Percentiles rank a stretch among this genome's conserved stretches.
phyloP scores from a whole-genome alignment of 1,284 basidiomycete species.

The Puccinia hordei region DNA sequence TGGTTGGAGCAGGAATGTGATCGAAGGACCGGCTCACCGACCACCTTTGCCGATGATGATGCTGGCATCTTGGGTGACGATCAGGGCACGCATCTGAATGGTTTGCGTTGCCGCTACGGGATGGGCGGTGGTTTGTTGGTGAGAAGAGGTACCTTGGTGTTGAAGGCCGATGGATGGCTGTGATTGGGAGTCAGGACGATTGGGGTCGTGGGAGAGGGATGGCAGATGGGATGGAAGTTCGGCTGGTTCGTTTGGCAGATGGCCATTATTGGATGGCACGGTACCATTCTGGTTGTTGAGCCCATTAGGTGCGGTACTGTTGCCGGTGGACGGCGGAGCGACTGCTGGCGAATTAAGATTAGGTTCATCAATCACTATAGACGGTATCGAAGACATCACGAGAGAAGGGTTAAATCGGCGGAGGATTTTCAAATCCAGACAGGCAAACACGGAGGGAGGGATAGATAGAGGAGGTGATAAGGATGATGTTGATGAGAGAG shows the following conservation, averaged over 20 bases:
- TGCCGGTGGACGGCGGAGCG: background rate
- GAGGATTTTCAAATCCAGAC: background rate
- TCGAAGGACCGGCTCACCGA: constrained; percentile 16
- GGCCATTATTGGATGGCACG: constrained; percentile 7
- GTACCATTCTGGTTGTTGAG: constrained; percentile 4
- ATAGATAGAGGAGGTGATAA: constrained; percentile 38
- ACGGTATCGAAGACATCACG: constrained; percentile 5
- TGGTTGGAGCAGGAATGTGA: background rate
- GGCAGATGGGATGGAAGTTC: background rate
- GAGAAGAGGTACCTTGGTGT: constrained; percentile 16
- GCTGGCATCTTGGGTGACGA: constrained; percentile 97
- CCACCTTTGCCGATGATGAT: constrained; percentile 98
- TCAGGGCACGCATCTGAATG: constrained; percentile 65
- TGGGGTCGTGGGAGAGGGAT: constrained; percentile 10
- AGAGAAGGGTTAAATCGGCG: background rate
- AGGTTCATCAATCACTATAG: constrained; percentile 26
- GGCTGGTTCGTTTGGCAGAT: background rate
- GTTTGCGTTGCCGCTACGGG: constrained; percentile 43
- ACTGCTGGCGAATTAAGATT: constrained; percentile 24
- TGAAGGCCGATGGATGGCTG: constrained; percentile 23
- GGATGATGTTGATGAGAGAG: constrained; percentile 21
- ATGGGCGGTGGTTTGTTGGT: constrained; percentile 31
- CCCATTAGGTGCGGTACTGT: constrained; percentile 9
- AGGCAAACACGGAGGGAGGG: constrained; percentile 6
- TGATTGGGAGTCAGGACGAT: constrained; percentile 6